phyloP scores from a whole-genome alignment of 768 basidiomycete species.

The Lentinula aciculospora region DNA sequence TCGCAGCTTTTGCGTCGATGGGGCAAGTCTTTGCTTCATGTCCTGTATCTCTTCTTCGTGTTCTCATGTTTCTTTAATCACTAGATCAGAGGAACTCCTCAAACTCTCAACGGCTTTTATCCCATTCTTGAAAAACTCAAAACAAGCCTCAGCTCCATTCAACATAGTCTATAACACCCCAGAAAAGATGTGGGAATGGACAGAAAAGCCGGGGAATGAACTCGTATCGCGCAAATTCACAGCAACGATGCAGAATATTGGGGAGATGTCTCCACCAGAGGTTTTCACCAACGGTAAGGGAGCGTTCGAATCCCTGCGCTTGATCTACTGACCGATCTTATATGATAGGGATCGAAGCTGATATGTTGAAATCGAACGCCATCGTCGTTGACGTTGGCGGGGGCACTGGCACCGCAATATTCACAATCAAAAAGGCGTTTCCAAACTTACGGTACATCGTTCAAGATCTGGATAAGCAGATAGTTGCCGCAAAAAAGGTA shows the following conservation, averaged over 20 bases:
- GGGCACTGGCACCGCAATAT: conserved; percentile 23
- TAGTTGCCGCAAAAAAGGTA: conserved; percentile 20
- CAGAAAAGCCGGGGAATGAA: conserved; percentile 24
- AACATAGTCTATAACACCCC: conserved; percentile 19
- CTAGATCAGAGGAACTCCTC: conserved; percentile 20
- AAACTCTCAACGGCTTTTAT: conserved; percentile 9
- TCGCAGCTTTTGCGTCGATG: conserved; percentile 5
- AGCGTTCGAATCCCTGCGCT: too few species aligned
- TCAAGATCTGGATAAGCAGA: conserved; percentile 26
- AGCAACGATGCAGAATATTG: conserved; percentile 15
- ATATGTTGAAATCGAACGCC: conserved; percentile 12
- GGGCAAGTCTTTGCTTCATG: background rate
- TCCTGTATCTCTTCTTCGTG: too few species aligned
- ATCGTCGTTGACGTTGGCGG: conserved; percentile 31
- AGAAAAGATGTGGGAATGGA: conserved; percentile 24
- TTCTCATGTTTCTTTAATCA: too few species aligned
- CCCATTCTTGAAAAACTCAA: conserved; percentile 14
- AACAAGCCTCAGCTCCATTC: conserved; percentile 15
- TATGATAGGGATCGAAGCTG: conserved; percentile 16
- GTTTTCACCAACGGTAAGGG: background rate
- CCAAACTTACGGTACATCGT: conserved; percentile 26
- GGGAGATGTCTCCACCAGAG: background rate
- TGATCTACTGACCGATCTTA: too few species aligned
- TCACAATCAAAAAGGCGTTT: conserved; percentile 22
- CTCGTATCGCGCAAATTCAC: conserved; percentile 20